Conservation (phyloP, 345 rosid genomes). For the Populus euphratica region DNA sequence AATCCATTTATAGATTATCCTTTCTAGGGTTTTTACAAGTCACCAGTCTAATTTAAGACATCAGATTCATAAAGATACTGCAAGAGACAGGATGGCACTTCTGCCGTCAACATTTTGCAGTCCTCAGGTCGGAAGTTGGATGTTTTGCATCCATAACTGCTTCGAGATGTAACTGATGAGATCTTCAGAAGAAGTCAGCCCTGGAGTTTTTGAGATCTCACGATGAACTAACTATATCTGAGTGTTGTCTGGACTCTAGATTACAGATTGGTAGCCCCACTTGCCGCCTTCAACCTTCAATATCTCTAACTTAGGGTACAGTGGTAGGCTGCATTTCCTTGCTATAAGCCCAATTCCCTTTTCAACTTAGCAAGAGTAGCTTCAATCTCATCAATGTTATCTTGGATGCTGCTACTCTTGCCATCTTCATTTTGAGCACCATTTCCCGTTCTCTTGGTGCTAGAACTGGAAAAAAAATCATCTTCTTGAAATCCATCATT, state of each 20-base stretch:
- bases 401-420: constrained; percentile 56
- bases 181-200: not conserved
- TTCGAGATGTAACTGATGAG: not conserved
- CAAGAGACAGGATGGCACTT: not conserved
- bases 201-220: not conserved
- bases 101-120: not conserved
- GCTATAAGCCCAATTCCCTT: constrained; percentile 78
- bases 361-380: constrained; percentile 80
- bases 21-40: too few relatives aligned
- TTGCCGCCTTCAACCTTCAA: too few relatives aligned
- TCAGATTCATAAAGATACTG: not conserved
- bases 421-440: constrained; percentile 23
- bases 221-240: not conserved
- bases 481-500: constrained; percentile 14
- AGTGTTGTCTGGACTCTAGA: not conserved
- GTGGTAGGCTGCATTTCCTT: not conserved
- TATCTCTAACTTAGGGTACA: too few relatives aligned
- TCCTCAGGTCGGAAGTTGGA: not conserved
- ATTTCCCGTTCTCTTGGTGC: constrained; percentile 29
- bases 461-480: constrained; percentile 24
- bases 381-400: constrained; percentile 79
- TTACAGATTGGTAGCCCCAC: too few relatives aligned
- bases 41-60: too few relatives aligned
- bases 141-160: not conserved
- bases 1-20: too few relatives aligned